Conservation (phyloP, 140 eudicot species). For the Stevia rebaudiana region DNA sequence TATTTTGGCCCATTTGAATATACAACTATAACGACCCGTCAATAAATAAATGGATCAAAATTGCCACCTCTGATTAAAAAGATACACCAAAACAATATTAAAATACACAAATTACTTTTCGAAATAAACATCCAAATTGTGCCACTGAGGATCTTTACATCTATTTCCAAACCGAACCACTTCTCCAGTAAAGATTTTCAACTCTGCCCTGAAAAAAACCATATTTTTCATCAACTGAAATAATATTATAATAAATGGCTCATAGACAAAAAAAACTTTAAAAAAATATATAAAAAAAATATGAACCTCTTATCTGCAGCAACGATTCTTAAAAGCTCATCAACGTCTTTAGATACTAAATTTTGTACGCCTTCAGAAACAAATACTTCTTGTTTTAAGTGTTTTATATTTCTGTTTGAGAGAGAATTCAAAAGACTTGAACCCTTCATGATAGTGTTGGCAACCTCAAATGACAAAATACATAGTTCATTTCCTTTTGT, state of each 20-base stretch:
- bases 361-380: slow-evolving; percentile 69
- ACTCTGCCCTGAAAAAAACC: slow-evolving; percentile 51
- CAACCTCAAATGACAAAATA: slow-evolving; percentile 81
- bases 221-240: neutral
- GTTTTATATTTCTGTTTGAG: slow-evolving; percentile 37
- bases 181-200: slow-evolving; percentile 57
- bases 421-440: slow-evolving; percentile 62
- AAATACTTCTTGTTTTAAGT: slow-evolving; percentile 55
- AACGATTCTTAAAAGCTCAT: slow-evolving; percentile 63
- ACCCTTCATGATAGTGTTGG: slow-evolving; percentile 82
- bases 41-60: neutral
- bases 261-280: neutral
- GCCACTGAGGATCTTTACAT: slow-evolving; percentile 99
- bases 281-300: no score
- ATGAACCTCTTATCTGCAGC: slow-evolving; percentile 73
- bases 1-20: neutral
- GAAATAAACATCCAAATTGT: slow-evolving; percentile 83
- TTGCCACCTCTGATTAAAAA: slow-evolving; percentile 20
- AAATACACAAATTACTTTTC: slow-evolving; percentile 48
- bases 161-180: slow-evolving; percentile 84
- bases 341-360: slow-evolving; percentile 53
- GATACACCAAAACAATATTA: neutral
- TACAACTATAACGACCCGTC: neutral
- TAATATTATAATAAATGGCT: neutral
- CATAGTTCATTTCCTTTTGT: slow-evolving; percentile 59